Conservation (phyloP, 1,284 basidiomycete species). For the Microbotryum saponariae region DNA sequence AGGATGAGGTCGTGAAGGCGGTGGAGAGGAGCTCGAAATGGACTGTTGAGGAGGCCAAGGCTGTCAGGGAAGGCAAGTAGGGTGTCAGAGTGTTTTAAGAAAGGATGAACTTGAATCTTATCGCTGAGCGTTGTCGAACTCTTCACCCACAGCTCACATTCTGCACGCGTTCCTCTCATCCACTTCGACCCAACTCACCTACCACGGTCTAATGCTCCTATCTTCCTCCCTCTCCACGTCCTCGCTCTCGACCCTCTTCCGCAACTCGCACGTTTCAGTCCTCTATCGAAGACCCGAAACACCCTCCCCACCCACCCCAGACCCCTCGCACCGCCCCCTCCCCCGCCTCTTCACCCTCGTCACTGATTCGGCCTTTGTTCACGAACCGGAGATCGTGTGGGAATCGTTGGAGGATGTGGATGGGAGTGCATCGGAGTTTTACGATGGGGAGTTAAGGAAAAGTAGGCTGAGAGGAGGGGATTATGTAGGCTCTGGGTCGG, state of each 20-base stretch:
- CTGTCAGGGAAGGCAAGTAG: conserved; percentile 59
- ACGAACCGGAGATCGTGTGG: conserved; percentile 72
- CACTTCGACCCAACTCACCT: conserved; percentile 74
- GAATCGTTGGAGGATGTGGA: conserved; percentile 81
- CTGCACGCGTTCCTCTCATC: conserved; percentile 62
- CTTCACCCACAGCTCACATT: conserved; percentile 50
- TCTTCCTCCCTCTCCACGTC: conserved; percentile 36
- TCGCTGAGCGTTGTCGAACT: not conserved
- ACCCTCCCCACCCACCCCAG: conserved; percentile 21
- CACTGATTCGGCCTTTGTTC: conserved; percentile 69
- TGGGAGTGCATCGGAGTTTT: conserved; percentile 63
- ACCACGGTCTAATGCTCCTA: conserved; percentile 54
- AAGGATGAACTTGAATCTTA: conserved; percentile 3
- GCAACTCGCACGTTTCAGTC: conserved; percentile 80
- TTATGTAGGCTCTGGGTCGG: not conserved
- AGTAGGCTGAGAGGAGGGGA: conserved; percentile 10
- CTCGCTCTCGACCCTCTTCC: conserved; percentile 57
- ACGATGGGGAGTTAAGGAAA: conserved; percentile 45
- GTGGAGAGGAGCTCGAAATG: conserved; percentile 36
- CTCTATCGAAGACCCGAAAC: conserved; percentile 55
- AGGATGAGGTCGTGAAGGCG: conserved; percentile 21
- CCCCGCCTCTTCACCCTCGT: conserved; percentile 65
- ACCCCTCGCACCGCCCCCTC: conserved; percentile 14
- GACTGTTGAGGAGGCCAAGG: conserved; percentile 51
- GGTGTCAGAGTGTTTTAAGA: not conserved